Percentiles rank a stretch among this genome's conserved stretches.
Evolutionary conservation across 768 basidiomycete genomes (phyloP).

Genomic region (Lactarius evosmus): DNA sequence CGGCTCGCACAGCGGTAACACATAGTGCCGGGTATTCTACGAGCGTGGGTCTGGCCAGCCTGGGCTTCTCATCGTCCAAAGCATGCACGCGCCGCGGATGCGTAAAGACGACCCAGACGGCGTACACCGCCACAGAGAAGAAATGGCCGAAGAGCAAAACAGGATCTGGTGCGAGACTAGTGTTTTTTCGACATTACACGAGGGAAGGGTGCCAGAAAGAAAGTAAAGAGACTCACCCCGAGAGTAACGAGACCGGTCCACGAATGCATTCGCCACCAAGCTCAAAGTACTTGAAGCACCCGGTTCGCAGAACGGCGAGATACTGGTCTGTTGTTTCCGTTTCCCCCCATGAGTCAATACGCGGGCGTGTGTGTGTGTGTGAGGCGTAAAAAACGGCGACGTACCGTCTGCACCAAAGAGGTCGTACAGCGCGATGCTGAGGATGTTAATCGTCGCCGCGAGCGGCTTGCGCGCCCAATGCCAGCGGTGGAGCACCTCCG

Average conservation of each 20-base stretch:
- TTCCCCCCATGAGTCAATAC: not conserved
- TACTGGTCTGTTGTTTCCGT: slow-evolving; percentile 49
- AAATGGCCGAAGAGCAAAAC: slow-evolving; percentile 84
- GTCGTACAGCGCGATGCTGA: slow-evolving; percentile 91
- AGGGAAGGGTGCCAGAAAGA: not conserved
- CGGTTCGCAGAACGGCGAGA: slow-evolving; percentile 63
- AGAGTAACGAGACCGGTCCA: slow-evolving; percentile 87
- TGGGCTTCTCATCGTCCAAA: slow-evolving; percentile 37
- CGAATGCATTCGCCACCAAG: slow-evolving; percentile 83
- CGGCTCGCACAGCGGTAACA: slow-evolving; percentile 63
- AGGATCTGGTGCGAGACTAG: slow-evolving; percentile 78
- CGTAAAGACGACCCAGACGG: slow-evolving; percentile 87
- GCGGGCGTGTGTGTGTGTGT: not conserved
- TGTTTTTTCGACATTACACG: not conserved
- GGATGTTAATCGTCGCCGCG: slow-evolving; percentile 83
- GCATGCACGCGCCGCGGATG: slow-evolving; percentile 44
- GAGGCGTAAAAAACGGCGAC: slow-evolving; percentile 32
- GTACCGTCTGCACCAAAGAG: slow-evolving; percentile 90
- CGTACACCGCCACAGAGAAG: slow-evolving; percentile 93
- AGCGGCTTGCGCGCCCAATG: slow-evolving; percentile 84
- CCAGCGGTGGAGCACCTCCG: slow-evolving; percentile 62
- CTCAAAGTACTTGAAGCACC: slow-evolving; percentile 98
- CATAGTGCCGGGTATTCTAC: slow-evolving; percentile 67
- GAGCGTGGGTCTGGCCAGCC: slow-evolving; percentile 43
- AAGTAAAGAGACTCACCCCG: slow-evolving; percentile 60